A percentile compares a stretch with the other conserved stretches of the same genome.
phyloP scores from a whole-genome alignment of 306 rosid species.

The Quercus dentata region DNA sequence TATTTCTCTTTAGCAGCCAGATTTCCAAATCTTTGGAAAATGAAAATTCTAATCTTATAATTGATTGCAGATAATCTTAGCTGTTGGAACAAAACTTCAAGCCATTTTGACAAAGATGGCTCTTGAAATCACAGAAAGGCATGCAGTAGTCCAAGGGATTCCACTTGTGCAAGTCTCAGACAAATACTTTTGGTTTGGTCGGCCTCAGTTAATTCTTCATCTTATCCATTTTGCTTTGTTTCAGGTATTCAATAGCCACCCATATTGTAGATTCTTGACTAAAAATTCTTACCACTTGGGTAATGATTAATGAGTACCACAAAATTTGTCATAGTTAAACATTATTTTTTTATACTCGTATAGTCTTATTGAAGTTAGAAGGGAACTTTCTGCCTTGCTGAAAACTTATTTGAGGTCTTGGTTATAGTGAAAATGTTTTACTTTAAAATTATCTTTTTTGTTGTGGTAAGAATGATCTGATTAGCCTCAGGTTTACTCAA shows the following conservation, averaged over 20 bases:
- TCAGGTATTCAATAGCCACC: constrained; percentile 60
- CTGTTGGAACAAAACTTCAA: constrained; percentile 88
- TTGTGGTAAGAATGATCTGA: background rate
- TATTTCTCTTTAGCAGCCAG: background rate
- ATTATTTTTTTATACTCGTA: background rate
- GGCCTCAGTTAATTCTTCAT: constrained; percentile 80
- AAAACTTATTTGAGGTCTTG: background rate
- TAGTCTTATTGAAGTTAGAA: background rate
- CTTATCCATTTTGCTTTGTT: constrained; percentile 92
- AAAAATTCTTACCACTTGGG: background rate
- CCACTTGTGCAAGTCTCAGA: constrained; percentile 95
- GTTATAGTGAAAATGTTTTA: background rate
- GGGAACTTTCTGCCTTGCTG: background rate
- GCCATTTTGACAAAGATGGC: constrained; percentile 85
- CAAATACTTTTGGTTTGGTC: constrained; percentile 87
- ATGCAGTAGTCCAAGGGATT: constrained; percentile 94
- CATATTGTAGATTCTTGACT: background rate
- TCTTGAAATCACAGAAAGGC: constrained; percentile 78
- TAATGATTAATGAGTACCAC: background rate
- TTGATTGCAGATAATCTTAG: constrained; percentile 71
- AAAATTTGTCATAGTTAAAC: background rate
- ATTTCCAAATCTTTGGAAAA: constrained; percentile 7
- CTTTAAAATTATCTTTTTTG: background rate
- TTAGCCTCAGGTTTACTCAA: background rate
- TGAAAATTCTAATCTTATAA: constrained; percentile 1